Evolutionary conservation across 192 early-diverging fungal genomes (phyloP).

Genomic region (Phycomyces nitens): DNA sequence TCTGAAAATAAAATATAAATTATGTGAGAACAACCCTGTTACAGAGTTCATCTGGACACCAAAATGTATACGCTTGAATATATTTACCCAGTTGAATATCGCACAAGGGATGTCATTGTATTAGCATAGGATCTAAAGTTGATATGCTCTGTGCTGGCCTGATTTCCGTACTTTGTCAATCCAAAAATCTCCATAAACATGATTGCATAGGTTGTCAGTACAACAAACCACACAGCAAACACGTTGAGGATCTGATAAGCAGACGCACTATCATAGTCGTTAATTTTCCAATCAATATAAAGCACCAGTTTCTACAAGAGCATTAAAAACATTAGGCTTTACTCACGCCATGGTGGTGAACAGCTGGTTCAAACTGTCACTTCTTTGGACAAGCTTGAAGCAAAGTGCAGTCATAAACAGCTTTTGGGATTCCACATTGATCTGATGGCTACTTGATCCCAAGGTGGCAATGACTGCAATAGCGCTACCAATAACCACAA

Average conservation of each 20-base stretch:
- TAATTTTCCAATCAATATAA: not conserved
- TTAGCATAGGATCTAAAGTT: conserved; percentile 49
- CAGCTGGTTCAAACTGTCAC: conserved; percentile 54
- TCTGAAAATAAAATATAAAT: conserved; percentile 24
- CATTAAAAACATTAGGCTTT: not conserved
- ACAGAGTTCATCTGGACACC: not conserved
- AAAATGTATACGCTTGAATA: not conserved
- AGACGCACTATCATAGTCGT: conserved; percentile 12
- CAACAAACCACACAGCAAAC: conserved; percentile 57
- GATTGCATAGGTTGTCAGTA: conserved; percentile 51
- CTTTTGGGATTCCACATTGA: conserved; percentile 51
- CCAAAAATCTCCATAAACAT: conserved; percentile 66
- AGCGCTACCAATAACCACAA: conserved; percentile 54
- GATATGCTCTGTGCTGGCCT: conserved; percentile 40
- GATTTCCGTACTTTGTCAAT: conserved; percentile 49
- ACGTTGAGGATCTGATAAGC: conserved; percentile 48
- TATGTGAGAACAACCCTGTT: not conserved
- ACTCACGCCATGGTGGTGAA: conserved; percentile 61
- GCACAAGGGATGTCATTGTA: conserved; percentile 45
- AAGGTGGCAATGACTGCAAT: conserved; percentile 28
- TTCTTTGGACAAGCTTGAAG: conserved; percentile 55
- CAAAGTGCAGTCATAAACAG: conserved; percentile 52
- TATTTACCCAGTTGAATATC: conserved; percentile 56
- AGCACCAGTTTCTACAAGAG: not conserved
- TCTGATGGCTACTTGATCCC: conserved; percentile 20